Conservation (phyloP, 2,329 filamentous ascomycete genomes). For the Hawksworthiomyces lignivorus region DNA sequence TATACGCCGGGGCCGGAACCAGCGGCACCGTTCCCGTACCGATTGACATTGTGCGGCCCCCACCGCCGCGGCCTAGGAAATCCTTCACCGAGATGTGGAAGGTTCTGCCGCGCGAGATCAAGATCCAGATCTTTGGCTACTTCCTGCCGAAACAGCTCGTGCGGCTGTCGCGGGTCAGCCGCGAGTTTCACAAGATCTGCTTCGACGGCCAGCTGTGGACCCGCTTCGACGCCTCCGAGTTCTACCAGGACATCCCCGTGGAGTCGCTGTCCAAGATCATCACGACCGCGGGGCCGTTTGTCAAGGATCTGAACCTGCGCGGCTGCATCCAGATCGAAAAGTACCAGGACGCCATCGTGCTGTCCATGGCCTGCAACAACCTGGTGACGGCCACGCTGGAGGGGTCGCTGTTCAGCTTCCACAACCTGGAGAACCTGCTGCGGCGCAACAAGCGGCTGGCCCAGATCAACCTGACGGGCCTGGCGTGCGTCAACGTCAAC, state of each 20-base stretch:
- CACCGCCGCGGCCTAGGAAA: conserved; percentile 31
- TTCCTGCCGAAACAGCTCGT: conserved; percentile 76
- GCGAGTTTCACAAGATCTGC: conserved; percentile 71
- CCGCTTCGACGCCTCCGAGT: conserved; percentile 73
- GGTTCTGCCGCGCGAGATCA: conserved; percentile 74
- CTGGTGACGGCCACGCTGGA: conserved; percentile 82
- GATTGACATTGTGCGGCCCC: conserved; percentile 37
- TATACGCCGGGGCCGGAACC: conserved; percentile 26
- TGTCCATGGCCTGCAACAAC: conserved; percentile 80
- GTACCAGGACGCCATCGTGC: conserved; percentile 65
- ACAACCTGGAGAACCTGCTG: conserved; percentile 68
- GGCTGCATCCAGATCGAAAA: conserved; percentile 86
- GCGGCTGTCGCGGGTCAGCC: conserved; percentile 67
- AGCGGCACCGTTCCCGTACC: conserved; percentile 53
- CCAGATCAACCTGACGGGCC: conserved; percentile 79
- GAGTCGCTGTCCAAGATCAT: conserved; percentile 81
- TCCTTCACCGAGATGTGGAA: conserved; percentile 63
- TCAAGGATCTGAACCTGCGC: conserved; percentile 81
- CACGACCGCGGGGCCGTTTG: conserved; percentile 75
- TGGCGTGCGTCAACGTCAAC: conserved; percentile 71
- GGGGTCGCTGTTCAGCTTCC: conserved; percentile 72
- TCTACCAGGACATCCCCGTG: conserved; percentile 80
- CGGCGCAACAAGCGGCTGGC: conserved; percentile 66
- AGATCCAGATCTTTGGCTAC: conserved; percentile 67
- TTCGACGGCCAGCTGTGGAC: conserved; percentile 95